These are phyloP conservation scores for Aureobasidium melanogenum DNA, from an alignment of 2,329 filamentous ascomycete species.

Conservation along the genomic window DNA sequence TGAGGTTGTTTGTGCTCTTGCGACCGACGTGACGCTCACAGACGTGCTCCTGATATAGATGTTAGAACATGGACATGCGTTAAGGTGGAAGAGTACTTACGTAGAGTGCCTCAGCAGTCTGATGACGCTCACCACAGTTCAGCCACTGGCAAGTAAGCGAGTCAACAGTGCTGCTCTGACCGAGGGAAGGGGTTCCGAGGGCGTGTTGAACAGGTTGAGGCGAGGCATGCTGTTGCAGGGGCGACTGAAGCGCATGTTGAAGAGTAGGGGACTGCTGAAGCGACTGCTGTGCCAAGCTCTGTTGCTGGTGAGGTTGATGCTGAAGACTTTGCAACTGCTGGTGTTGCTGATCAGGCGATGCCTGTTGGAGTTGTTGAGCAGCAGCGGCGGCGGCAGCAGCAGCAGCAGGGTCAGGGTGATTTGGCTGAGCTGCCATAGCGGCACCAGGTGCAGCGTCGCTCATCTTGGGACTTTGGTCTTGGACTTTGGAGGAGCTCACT, in stretches of 20 bases:
- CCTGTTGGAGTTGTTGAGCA: conserved; percentile 10
- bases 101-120: conserved; percentile 53
- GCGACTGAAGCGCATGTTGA: conserved; percentile 10
- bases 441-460: neutral
- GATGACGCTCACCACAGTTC: conserved; percentile 51
- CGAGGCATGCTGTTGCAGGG: conserved; percentile 12
- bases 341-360: neutral
- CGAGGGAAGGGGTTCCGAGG: conserved; percentile 18
- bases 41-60: conserved; percentile 69
- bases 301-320: conserved; percentile 5
- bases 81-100: conserved; percentile 34
- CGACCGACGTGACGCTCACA: conserved; percentile 97
- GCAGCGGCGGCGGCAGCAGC: conserved; percentile 4
- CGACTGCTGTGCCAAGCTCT: neutral
- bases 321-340: conserved; percentile 5
- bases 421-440: neutral
- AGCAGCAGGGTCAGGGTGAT: conserved; percentile 5
- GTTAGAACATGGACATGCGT: conserved; percentile 12
- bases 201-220: conserved; percentile 2
- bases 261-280: conserved; percentile 7
- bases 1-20: conserved; percentile 98
- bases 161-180: conserved; percentile 30
- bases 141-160: conserved; percentile 52
- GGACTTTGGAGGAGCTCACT: too few species aligned
- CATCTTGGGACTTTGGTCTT: neutral